Conservation (phyloP, 352 stramenopile genomes). For the Globisporangium carolinianum region DNA sequence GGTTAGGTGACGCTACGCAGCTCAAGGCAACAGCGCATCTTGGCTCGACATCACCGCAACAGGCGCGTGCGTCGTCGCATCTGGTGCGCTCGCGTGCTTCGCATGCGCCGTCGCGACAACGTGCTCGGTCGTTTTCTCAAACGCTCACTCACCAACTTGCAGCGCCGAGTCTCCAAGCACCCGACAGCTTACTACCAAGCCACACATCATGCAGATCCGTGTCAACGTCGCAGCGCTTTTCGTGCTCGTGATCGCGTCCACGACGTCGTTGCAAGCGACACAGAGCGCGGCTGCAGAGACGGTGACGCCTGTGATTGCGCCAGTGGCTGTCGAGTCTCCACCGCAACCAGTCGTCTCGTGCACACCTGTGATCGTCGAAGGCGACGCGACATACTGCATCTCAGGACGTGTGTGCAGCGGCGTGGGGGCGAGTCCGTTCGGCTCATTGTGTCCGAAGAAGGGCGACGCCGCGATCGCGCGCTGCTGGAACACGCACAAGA, state of each 20-base stretch:
- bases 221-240: constrained; percentile 2
- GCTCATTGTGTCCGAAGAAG: constrained; percentile 24
- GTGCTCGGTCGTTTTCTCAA: too few relatives aligned
- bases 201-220: constrained; percentile 2
- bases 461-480: constrained; percentile 24
- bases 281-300: too few relatives aligned
- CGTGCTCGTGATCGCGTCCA: neutral
- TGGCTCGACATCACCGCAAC: too few relatives aligned
- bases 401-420: constrained; percentile 27
- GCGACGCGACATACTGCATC: constrained; percentile 43
- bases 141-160: too few relatives aligned
- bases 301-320: too few relatives aligned
- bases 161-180: too few relatives aligned
- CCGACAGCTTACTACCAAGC: too few relatives aligned
- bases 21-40: too few relatives aligned
- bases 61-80: too few relatives aligned
- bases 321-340: neutral
- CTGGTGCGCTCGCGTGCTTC: too few relatives aligned
- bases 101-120: too few relatives aligned
- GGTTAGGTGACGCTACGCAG: too few relatives aligned
- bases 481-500: constrained; percentile 20
- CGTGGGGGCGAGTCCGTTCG: constrained; percentile 3
- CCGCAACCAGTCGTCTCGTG: constrained; percentile 9
- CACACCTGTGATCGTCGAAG: constrained; percentile 25
- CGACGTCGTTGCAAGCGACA: neutral